Evolutionary conservation across 306 rosid genomes (phyloP).

Genomic region (Vicia faba): DNA sequence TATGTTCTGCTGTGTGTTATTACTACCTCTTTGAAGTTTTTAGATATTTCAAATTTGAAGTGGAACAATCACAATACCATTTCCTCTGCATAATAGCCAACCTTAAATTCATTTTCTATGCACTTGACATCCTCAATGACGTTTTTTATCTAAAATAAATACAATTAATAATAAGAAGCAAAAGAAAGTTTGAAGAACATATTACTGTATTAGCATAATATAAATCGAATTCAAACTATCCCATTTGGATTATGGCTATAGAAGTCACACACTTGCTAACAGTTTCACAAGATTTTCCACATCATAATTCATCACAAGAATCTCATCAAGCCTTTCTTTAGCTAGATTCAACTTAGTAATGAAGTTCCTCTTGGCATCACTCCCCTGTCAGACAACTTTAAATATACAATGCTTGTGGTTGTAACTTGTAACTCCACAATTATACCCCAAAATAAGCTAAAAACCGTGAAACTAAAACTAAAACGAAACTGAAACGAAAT

Average conservation of each 20-base stretch:
- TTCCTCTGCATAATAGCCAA: slow-evolving; percentile 45
- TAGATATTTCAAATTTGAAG: too few species aligned
- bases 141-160: slow-evolving; percentile 55
- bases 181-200: slow-evolving; percentile 4
- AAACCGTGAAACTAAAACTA: too few species aligned
- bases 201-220: not conserved
- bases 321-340: slow-evolving; percentile 65
- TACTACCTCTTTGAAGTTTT: too few species aligned
- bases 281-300: slow-evolving; percentile 12
- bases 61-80: too few species aligned
- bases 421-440: too few species aligned
- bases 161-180: slow-evolving; percentile 31
- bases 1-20: too few species aligned
- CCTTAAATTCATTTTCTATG: slow-evolving; percentile 63
- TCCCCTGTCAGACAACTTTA: slow-evolving; percentile 53
- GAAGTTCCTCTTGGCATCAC: slow-evolving; percentile 51
- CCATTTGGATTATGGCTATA: slow-evolving; percentile 6
- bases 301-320: slow-evolving; percentile 38
- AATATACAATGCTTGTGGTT: slow-evolving; percentile 15
- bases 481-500: too few species aligned
- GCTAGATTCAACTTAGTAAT: slow-evolving; percentile 60
- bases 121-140: slow-evolving; percentile 59
- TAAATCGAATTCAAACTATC: slow-evolving; percentile 10
- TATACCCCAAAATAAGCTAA: too few species aligned
- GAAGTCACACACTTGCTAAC: slow-evolving; percentile 18